These are phyloP conservation scores for Fusarium sp. DNA, from an alignment of 2,329 filamentous ascomycete genomes.

Conservation along the genomic window DNA sequence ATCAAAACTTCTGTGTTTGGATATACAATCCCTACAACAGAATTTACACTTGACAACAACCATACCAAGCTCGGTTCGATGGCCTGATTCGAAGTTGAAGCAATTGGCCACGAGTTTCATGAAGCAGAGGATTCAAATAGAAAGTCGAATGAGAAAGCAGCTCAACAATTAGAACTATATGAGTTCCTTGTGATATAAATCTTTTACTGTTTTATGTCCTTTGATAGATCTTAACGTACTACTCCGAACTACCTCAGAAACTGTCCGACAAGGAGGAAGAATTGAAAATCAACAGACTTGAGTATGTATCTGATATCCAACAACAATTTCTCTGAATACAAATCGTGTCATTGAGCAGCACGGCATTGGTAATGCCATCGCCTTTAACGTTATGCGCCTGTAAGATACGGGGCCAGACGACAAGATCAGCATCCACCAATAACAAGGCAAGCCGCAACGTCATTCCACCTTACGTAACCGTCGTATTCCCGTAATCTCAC, in stretches of 20 bases:
- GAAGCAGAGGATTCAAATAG: neutral
- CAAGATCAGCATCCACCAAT: neutral
- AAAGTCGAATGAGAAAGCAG: too few species aligned
- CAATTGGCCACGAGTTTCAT: neutral
- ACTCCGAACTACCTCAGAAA: too few species aligned
- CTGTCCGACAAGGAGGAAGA: too few species aligned
- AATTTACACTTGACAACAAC: too few species aligned
- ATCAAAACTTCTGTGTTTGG: too few species aligned
- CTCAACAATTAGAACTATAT: rapidly evolving
- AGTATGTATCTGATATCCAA: too few species aligned
- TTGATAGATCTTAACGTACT: too few species aligned
- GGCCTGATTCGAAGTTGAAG: neutral
- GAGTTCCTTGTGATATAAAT: too few species aligned
- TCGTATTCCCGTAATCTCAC: neutral
- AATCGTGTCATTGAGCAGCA: neutral
- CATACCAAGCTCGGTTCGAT: neutral
- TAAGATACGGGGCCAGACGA: neutral
- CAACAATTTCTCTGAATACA: neutral
- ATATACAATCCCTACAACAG: neutral
- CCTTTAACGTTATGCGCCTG: neutral
- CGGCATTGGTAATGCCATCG: neutral
- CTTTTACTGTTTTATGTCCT: too few species aligned
- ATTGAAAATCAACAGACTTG: too few species aligned
- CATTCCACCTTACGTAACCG: neutral
- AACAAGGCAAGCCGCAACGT: neutral